Evolutionary conservation across 2,329 filamentous ascomycete species (phyloP).

Genomic region (Clonostachys chloroleuca): DNA sequence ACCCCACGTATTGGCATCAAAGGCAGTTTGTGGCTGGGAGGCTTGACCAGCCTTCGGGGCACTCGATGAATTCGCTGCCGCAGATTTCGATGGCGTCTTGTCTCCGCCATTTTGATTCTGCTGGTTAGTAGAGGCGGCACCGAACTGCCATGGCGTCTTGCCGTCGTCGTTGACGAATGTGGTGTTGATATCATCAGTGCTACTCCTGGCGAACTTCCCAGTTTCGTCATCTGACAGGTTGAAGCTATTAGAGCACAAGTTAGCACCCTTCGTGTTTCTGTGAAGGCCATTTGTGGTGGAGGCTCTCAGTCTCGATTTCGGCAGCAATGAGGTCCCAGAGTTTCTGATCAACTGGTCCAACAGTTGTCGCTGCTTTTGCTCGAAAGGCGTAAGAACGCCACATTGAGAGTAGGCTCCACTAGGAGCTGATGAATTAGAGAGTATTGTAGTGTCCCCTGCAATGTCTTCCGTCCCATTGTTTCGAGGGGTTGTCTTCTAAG

Average conservation of each 20-base stretch:
- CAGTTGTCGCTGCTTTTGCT: conserved; percentile 30
- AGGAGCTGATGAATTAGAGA: conserved; percentile 6
- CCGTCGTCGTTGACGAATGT: conserved; percentile 49
- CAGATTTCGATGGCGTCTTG: background rate
- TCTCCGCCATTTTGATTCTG: conserved; percentile 4
- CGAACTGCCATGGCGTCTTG: conserved; percentile 43
- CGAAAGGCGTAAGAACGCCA: conserved; percentile 26
- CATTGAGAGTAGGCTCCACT: conserved; percentile 20
- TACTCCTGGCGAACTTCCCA: conserved; percentile 40
- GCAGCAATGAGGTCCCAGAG: conserved; percentile 4
- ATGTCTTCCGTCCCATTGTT: background rate
- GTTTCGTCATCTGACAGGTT: conserved; percentile 36
- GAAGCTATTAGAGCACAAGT: conserved; percentile 41
- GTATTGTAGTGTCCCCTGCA: too few relatives aligned
- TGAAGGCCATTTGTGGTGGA: background rate
- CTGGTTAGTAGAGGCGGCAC: conserved; percentile 28
- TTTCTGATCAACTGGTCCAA: conserved; percentile 29
- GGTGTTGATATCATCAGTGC: conserved; percentile 58
- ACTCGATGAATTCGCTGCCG: background rate
- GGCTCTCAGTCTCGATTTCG: conserved; percentile 7
- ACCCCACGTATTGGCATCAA: conserved; percentile 49
- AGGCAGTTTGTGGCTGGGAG: conserved; percentile 18
- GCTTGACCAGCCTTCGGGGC: background rate
- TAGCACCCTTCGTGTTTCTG: conserved; percentile 14
- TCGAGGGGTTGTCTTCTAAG: background rate